Percentiles rank a stretch among this genome's conserved stretches.
Conservation (phyloP, 2,329 filamentous ascomycete genomes). For the Microdochium nivale region DNA sequence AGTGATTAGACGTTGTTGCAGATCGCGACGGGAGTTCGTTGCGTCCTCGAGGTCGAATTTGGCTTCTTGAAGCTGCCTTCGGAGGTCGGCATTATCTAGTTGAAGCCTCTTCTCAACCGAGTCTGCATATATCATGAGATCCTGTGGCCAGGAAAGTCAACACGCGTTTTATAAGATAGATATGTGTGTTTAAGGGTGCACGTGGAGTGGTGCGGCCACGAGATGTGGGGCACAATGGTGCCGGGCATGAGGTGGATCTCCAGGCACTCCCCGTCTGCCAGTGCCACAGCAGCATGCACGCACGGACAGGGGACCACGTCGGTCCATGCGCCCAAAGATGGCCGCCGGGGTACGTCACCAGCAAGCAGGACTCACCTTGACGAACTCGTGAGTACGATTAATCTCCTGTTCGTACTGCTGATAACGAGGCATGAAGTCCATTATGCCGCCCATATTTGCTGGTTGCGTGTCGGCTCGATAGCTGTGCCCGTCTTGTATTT, state of each 20-base stretch:
- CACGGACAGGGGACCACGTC: neutral
- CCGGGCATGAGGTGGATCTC: slow-evolving; percentile 1
- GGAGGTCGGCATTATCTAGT: slow-evolving; percentile 33
- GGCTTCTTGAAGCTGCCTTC: slow-evolving; percentile 30
- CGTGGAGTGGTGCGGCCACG: neutral
- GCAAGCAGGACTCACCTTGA: slow-evolving; percentile 25
- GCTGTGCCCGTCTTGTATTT: neutral
- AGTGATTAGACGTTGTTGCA: slow-evolving; percentile 38
- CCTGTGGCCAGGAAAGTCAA: slow-evolving; percentile 20
- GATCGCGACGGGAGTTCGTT: slow-evolving; percentile 36
- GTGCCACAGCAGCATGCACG: neutral
- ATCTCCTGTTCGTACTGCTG: slow-evolving; percentile 31
- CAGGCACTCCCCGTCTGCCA: neutral
- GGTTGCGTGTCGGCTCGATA: neutral
- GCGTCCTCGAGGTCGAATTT: slow-evolving; percentile 43
- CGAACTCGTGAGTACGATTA: slow-evolving; percentile 32
- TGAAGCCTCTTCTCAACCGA: slow-evolving; percentile 31
- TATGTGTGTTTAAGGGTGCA: neutral
- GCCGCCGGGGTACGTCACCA: neutral
- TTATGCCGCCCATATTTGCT: slow-evolving; percentile 18
- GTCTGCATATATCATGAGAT: slow-evolving; percentile 37
- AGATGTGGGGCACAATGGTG: neutral
- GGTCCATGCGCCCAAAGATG: neutral
- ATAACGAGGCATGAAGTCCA: slow-evolving; percentile 40
- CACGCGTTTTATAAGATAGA: neutral